Evolutionary conservation across 352 stramenopile genomes (phyloP).

Genomic region (Vaucheria bursata): DNA sequence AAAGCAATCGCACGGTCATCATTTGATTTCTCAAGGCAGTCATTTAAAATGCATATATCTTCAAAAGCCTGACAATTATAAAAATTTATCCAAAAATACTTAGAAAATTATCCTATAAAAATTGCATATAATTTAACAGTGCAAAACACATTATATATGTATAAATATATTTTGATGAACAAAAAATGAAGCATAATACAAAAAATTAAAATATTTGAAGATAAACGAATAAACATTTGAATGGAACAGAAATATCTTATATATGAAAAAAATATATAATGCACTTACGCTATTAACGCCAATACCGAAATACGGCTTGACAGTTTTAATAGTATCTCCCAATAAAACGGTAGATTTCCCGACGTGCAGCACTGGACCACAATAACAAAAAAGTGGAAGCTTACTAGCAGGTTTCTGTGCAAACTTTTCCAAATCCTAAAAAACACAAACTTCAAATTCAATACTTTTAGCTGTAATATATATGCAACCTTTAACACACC

Average conservation of each 20-base stretch:
- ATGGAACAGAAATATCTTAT: too few species aligned
- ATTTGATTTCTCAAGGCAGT: conserved; percentile 50
- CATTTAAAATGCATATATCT: conserved; percentile 8
- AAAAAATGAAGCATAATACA: not conserved
- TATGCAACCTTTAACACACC: not conserved
- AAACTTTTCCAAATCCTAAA: conserved; percentile 54
- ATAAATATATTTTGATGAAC: too few species aligned
- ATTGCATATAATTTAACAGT: too few species aligned
- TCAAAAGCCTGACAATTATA: conserved; percentile 16
- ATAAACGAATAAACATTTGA: too few species aligned
- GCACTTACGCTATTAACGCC: conserved; percentile 63
- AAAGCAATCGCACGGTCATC: conserved; percentile 38
- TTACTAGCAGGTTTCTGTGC: conserved; percentile 55
- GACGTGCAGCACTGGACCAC: conserved; percentile 52
- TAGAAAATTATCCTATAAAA: too few species aligned
- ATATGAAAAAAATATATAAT: too few species aligned
- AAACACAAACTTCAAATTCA: too few species aligned
- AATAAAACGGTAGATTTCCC: conserved; percentile 29
- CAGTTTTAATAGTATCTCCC: conserved; percentile 58
- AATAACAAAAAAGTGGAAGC: conserved; percentile 61
- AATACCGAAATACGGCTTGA: conserved; percentile 70
- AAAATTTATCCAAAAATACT: too few species aligned
- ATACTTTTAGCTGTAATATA: conserved; percentile 54
- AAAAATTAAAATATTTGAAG: too few species aligned
- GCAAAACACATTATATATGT: too few species aligned